Evolutionary conservation across 495 filamentous ascomycete species (phyloP).

Genomic region (Aspergillus kassunensis): DNA sequence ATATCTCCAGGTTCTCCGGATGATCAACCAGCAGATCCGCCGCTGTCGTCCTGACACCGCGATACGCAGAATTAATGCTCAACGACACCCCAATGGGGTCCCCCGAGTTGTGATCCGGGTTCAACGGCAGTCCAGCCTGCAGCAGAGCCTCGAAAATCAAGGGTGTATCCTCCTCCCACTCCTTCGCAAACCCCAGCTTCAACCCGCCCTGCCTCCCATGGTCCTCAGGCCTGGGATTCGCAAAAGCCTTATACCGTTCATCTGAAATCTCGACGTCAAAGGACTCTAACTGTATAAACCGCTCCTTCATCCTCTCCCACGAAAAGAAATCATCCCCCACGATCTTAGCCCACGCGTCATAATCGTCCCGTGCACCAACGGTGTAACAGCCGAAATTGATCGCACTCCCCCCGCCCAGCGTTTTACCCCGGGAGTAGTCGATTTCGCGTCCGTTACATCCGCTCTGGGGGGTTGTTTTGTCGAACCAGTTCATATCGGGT

Average conservation of each 20-base stretch:
- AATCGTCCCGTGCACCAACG: slow-evolving; percentile 56
- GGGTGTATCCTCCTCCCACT: slow-evolving; percentile 48
- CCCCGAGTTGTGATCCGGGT: slow-evolving; percentile 57
- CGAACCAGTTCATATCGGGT: slow-evolving; percentile 53
- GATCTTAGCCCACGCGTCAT: slow-evolving; percentile 49
- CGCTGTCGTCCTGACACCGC: slow-evolving; percentile 50
- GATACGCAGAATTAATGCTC: slow-evolving; percentile 41
- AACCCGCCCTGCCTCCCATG: slow-evolving; percentile 51
- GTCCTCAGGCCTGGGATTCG: slow-evolving; percentile 22
- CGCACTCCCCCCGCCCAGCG: slow-evolving; percentile 56
- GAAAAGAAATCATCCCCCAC: slow-evolving; percentile 42
- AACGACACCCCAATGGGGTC: slow-evolving; percentile 56
- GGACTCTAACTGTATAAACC: slow-evolving; percentile 50
- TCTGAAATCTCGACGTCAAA: slow-evolving; percentile 42
- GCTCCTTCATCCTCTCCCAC: slow-evolving; percentile 46
- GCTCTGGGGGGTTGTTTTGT: slow-evolving; percentile 54
- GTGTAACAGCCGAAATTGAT: slow-evolving; percentile 63
- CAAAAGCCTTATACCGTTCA: slow-evolving; percentile 35
- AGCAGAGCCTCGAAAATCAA: slow-evolving; percentile 42
- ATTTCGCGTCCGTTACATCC: slow-evolving; percentile 47
- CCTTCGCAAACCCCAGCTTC: slow-evolving; percentile 40
- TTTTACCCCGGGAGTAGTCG: slow-evolving; percentile 55
- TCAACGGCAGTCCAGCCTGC: slow-evolving; percentile 43
- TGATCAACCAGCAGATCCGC: slow-evolving; percentile 41
- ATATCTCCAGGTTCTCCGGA: slow-evolving; percentile 49